Evolutionary conservation across 2,329 filamentous ascomycete species (phyloP).

Genomic region (Paraphoma sp.): DNA sequence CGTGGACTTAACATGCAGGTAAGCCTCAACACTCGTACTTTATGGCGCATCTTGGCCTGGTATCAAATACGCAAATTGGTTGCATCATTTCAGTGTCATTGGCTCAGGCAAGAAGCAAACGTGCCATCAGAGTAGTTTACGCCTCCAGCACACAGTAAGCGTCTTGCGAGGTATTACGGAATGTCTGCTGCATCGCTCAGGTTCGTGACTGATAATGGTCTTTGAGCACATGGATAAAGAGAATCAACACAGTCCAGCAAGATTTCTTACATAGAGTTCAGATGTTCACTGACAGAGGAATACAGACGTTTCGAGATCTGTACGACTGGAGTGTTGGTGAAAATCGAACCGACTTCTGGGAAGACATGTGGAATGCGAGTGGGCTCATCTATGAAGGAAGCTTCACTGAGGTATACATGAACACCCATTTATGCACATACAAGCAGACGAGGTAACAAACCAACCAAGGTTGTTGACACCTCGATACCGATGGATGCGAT

Average conservation of each 20-base stretch:
- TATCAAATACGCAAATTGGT: too few relatives aligned
- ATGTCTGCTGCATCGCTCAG: too few relatives aligned
- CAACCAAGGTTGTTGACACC: constrained; percentile 67
- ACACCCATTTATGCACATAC: background rate
- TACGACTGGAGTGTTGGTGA: constrained; percentile 70
- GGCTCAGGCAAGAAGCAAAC: too few relatives aligned
- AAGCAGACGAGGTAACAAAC: background rate
- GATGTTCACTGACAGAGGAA: background rate
- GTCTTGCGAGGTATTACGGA: too few relatives aligned
- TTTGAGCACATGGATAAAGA: too few relatives aligned
- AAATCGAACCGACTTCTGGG: constrained; percentile 58
- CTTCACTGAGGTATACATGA: constrained; percentile 28
- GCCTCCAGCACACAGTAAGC: too few relatives aligned
- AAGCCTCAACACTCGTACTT: constrained; percentile 8
- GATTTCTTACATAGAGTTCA: too few relatives aligned
- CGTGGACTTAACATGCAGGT: constrained; percentile 66
- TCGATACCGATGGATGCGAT: constrained; percentile 71
- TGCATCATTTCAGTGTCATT: too few relatives aligned
- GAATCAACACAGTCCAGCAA: too few relatives aligned
- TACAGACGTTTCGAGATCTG: constrained; percentile 71
- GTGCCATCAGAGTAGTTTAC: too few relatives aligned
- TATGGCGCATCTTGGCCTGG: background rate
- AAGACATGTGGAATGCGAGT: constrained; percentile 37
- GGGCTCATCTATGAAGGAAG: constrained; percentile 39
- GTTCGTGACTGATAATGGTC: too few relatives aligned